Conservation (phyloP, 1,139 yeast genomes). For the Candida sp. region DNA sequence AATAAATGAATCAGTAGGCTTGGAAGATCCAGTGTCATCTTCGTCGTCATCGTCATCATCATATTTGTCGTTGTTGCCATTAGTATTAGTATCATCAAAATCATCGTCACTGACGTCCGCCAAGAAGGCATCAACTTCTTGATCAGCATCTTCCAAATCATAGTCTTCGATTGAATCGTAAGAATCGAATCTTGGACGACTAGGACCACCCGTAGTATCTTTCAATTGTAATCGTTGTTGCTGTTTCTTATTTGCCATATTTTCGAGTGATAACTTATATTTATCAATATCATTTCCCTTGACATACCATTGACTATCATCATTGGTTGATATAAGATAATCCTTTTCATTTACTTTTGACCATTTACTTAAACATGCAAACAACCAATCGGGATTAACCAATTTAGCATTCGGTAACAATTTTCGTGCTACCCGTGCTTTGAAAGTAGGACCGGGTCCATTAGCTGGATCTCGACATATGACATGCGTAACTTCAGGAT, state of each 20-base stretch:
- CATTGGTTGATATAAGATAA: constrained; percentile 50
- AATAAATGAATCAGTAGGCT: constrained; percentile 25
- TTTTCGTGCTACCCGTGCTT: constrained; percentile 70
- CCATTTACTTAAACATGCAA: constrained; percentile 84
- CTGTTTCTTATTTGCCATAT: constrained; percentile 13
- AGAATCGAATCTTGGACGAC: constrained; percentile 24
- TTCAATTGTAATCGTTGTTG: constrained; percentile 4
- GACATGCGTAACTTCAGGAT: constrained; percentile 81
- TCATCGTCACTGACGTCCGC: constrained; percentile 54
- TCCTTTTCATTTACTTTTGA: constrained; percentile 60
- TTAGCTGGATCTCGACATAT: constrained; percentile 75
- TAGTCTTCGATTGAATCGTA: constrained; percentile 33
- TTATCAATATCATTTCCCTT: constrained; percentile 41
- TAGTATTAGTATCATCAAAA: constrained; percentile 35
- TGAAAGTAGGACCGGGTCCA: constrained; percentile 47
- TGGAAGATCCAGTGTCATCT: constrained; percentile 7
- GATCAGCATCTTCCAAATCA: constrained; percentile 54
- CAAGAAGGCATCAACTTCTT: constrained; percentile 58
- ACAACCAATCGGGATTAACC: constrained; percentile 93
- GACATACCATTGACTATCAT: constrained; percentile 35
- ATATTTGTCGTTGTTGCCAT: constrained; percentile 26
- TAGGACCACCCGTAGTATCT: constrained; percentile 7
- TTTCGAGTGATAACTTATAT: constrained; percentile 32
- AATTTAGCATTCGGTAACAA: constrained; percentile 66
- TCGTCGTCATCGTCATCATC: constrained; percentile 19